phyloP scores from a whole-genome alignment of 192 early-diverging fungal genomes.

The Umbelopsis sp. region DNA sequence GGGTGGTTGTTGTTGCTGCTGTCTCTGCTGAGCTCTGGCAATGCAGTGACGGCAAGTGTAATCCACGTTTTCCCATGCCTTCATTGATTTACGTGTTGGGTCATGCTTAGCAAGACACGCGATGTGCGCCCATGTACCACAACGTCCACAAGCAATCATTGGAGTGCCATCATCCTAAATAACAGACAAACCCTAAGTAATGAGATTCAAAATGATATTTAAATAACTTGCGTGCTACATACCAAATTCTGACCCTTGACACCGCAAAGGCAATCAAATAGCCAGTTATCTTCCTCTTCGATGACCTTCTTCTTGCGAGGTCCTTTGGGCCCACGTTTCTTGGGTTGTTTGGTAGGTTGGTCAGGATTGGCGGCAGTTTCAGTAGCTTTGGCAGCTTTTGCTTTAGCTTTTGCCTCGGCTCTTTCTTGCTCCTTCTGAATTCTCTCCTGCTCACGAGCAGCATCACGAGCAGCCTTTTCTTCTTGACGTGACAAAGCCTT shows the following conservation, averaged over 20 bases:
- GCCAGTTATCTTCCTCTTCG: conserved; percentile 50
- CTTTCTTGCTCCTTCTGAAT: conserved; percentile 3
- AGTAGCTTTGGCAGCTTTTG: not conserved
- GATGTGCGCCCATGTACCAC: conserved; percentile 76
- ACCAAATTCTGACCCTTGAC: conserved; percentile 51
- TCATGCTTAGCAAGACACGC: conserved; percentile 47
- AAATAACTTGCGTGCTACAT: conserved; percentile 7
- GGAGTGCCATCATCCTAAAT: conserved; percentile 65
- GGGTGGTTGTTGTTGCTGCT: not conserved
- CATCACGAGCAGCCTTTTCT: conserved; percentile 30
- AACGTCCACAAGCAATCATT: conserved; percentile 72
- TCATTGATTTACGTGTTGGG: conserved; percentile 4
- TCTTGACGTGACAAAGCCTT: conserved; percentile 30
- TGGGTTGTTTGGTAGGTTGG: not conserved
- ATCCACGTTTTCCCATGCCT: conserved; percentile 13
- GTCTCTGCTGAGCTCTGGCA: not conserved
- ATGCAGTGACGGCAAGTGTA: conserved; percentile 10
- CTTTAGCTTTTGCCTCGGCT: not conserved
- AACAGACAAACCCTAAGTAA: not conserved
- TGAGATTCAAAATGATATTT: not conserved
- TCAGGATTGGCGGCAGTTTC: not conserved
- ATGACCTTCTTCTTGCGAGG: conserved; percentile 28
- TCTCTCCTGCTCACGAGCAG: conserved; percentile 19
- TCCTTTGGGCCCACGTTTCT: conserved; percentile 24
- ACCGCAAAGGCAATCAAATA: conserved; percentile 54